Conservation (phyloP, 257 asterid species). For the Striga asiatica region DNA sequence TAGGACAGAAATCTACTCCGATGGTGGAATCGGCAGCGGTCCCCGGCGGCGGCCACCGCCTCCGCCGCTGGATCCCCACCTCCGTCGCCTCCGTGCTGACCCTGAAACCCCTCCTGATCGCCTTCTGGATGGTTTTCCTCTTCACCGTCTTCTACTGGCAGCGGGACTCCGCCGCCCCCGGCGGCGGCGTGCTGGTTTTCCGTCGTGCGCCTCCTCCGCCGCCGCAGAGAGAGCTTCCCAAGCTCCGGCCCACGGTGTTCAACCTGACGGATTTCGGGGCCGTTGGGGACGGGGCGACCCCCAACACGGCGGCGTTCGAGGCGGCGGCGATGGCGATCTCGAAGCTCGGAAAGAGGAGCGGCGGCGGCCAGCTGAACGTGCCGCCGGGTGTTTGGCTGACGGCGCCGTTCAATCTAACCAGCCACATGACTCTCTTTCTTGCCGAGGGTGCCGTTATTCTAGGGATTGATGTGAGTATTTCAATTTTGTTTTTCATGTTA, state of each 20-base stretch:
- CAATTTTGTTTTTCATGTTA: neutral
- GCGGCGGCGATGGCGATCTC: constrained; percentile 49
- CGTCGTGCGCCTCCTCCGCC: constrained; percentile 24
- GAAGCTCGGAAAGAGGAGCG: constrained; percentile 46
- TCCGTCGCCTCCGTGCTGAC: constrained; percentile 22
- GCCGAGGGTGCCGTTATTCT: constrained; percentile 66
- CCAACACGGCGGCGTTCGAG: constrained; percentile 67
- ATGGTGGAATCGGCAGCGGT: constrained; percentile 34
- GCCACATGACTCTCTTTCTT: constrained; percentile 71
- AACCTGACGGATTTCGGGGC: constrained; percentile 71
- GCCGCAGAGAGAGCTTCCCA: constrained; percentile 25
- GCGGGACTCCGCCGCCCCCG: constrained; percentile 26
- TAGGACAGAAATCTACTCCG: no score
- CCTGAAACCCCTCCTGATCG: constrained; percentile 30
- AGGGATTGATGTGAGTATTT: constrained; percentile 52
- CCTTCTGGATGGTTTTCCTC: constrained; percentile 29
- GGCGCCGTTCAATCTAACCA: constrained; percentile 82
- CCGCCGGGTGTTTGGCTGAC: constrained; percentile 78
- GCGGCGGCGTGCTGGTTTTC: constrained; percentile 26
- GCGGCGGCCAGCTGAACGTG: constrained; percentile 78
- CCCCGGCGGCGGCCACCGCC: constrained; percentile 21
- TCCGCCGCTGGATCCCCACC: constrained; percentile 37
- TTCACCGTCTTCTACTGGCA: constrained; percentile 40
- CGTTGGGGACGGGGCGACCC: constrained; percentile 54
- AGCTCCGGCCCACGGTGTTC: constrained; percentile 37